Evolutionary conservation across 495 filamentous ascomycete species (phyloP).

Genomic region (Letharia lupina): DNA sequence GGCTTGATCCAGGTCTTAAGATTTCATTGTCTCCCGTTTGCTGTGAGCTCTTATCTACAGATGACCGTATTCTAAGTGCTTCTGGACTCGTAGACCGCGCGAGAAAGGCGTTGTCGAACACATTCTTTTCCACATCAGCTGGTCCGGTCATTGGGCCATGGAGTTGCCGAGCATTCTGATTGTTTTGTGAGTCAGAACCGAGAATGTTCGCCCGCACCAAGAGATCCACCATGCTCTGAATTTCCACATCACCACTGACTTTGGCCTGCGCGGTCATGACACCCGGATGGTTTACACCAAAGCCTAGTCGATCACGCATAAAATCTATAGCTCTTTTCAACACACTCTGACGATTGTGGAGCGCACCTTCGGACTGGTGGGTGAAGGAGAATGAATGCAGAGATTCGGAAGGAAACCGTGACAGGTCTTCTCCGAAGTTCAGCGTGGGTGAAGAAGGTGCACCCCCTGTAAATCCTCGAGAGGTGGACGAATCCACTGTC

Average conservation of each 20-base stretch:
- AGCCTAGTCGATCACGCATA: conserved; percentile 89
- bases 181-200: conserved; percentile 42
- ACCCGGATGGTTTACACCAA: conserved; percentile 55
- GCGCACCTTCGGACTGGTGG: conserved; percentile 83
- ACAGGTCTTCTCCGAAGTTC: conserved; percentile 77
- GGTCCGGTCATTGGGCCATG: conserved; percentile 69
- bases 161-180: conserved; percentile 32
- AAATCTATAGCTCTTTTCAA: conserved; percentile 93
- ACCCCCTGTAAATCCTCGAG: conserved; percentile 44
- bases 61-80: conserved; percentile 12
- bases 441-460: conserved; percentile 57
- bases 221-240: conserved; percentile 85
- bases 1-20: conserved; percentile 21
- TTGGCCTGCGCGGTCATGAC: conserved; percentile 76
- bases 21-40: conserved; percentile 40
- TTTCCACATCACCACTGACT: conserved; percentile 71
- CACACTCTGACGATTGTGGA: conserved; percentile 87
- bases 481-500: conserved; percentile 38
- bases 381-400: conserved; percentile 98
- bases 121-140: conserved; percentile 58
- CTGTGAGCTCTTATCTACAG: conserved; percentile 43
- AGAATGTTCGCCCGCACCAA: conserved; percentile 70
- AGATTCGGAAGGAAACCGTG: conserved; percentile 88
- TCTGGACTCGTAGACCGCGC: conserved; percentile 43
- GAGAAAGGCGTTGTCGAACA: conserved; percentile 71